Evolutionary conservation across 495 filamentous ascomycete species (phyloP).

Genomic region (Penicillium fimorum): DNA sequence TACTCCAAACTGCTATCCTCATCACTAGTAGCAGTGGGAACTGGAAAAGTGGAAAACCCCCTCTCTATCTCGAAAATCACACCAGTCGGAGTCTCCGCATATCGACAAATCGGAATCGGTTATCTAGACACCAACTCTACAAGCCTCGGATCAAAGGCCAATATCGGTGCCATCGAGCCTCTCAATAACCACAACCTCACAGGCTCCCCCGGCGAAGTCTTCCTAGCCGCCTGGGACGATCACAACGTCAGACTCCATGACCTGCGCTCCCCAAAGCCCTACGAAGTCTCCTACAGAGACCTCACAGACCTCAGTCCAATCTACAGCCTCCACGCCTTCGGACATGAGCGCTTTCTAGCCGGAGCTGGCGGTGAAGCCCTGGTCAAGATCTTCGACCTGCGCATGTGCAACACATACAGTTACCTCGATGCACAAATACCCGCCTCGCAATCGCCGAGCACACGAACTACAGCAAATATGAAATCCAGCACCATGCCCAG

Average conservation of each 20-base stretch:
- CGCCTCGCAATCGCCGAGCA: constrained; percentile 5
- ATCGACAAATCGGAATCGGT: constrained; percentile 35
- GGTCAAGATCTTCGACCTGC: constrained; percentile 66
- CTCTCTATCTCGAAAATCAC: constrained; percentile 51
- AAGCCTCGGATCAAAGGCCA: constrained; percentile 19
- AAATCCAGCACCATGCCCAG: not conserved
- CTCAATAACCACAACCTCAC: constrained; percentile 36
- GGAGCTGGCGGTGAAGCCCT: constrained; percentile 56
- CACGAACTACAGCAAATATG: not conserved
- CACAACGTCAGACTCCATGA: constrained; percentile 66
- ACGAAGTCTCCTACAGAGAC: constrained; percentile 53
- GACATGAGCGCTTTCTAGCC: constrained; percentile 55
- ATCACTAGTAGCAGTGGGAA: constrained; percentile 49
- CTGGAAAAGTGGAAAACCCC: constrained; percentile 44
- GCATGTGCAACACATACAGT: constrained; percentile 51
- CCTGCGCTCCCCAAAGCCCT: constrained; percentile 52
- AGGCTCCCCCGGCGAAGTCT: constrained; percentile 46
- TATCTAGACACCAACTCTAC: constrained; percentile 17
- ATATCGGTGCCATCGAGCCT: constrained; percentile 53
- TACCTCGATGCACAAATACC: constrained; percentile 31
- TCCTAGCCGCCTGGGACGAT: constrained; percentile 63
- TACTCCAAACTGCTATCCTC: constrained; percentile 55
- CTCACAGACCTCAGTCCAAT: constrained; percentile 54
- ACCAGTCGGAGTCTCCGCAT: constrained; percentile 34
- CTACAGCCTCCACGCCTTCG: constrained; percentile 59